Evolutionary conservation across 371 early-diverging fungal species (phyloP), one percentile per base, ranked within the genome.

Genomic region (Mucor mucedo): DNA sequence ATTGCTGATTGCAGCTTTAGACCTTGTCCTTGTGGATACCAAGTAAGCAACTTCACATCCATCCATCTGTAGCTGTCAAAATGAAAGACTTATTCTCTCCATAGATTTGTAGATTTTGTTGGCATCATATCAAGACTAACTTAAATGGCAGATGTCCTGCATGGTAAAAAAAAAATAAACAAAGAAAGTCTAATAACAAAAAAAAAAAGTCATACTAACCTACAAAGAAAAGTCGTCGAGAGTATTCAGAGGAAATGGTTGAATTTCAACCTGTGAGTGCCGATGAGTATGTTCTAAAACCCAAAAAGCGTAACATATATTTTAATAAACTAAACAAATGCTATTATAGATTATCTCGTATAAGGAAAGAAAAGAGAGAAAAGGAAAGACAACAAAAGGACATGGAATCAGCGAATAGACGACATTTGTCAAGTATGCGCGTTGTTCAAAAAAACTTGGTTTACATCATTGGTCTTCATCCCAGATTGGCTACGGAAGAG

Each of bases 11-110:
- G 91, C 64, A 91, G 93, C 72, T 98, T 98, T 72, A 91, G 90
- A 64, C 98, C 98, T 4, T 98, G 98, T 82, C 91, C 93, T 52
- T 98, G 98, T 72, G 96, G 95, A n/a, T 98, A 98, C 71, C 97
- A 96, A 89, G 96, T 94, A 84, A 50, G 6, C 21, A 21, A 21
- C 21, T 21, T 21, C 21, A 21, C 21, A 21, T 21, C 21, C 21
- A 21, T 21, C 21, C 21, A 21, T 21, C 21, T 21, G 21, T 42
- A 52, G 27, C 42, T 56, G 57, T 56, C 57, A 56, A 56, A 56
- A 32, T 35, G 33, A 40, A 42, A n/a, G 10, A 10, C n/a, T 9
- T 42, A 14, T 3, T 4, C 10, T 42, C 10, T 14, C 11, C 30
- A n/a, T 47, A 68, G 68, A 63, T 68, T 49, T 62, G 68, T 68